phyloP scores from a whole-genome alignment of 177 flowering plant genomes.

The Vitis hybrid region DNA sequence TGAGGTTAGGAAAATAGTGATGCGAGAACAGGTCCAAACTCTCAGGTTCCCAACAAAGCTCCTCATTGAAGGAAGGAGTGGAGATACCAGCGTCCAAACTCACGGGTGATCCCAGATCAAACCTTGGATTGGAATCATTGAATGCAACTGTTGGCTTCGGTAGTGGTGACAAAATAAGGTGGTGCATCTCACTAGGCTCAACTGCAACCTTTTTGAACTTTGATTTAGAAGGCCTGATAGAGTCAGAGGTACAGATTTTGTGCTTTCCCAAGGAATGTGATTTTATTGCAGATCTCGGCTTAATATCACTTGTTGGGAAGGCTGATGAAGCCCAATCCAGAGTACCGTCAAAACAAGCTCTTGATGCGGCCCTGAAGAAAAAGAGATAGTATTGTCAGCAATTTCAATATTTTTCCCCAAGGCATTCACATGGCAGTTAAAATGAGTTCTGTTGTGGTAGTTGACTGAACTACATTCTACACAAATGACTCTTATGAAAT shows the following conservation, averaged over 20 bases:
- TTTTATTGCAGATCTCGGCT: constrained; percentile 41
- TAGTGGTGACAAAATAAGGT: constrained; percentile 12
- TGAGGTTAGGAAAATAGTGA: constrained; percentile 38
- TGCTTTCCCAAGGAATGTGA: constrained; percentile 60
- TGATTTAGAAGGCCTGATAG: constrained; percentile 47
- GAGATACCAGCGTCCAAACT: constrained; percentile 11
- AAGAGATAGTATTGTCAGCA: not conserved
- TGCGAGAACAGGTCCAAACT: constrained; percentile 28
- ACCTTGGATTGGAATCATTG: constrained; percentile 20
- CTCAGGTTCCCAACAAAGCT: constrained; percentile 20
- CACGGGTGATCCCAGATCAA: constrained; percentile 17
- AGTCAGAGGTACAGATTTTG: constrained; percentile 51
- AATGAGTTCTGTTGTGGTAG: too few species aligned
- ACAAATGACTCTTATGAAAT: too few species aligned
- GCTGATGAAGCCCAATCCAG: constrained; percentile 54
- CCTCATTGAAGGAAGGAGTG: constrained; percentile 15
- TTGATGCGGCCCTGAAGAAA: constrained; percentile 48
- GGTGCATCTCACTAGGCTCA: constrained; percentile 24
- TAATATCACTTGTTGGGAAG: constrained; percentile 50
- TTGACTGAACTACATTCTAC: too few species aligned
- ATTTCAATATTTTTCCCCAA: not conserved
- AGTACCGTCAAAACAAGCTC: constrained; percentile 49
- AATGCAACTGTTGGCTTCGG: constrained; percentile 12
- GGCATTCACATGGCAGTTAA: too few species aligned
- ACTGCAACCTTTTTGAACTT: constrained; percentile 34